Conservation (phyloP, 2,329 filamentous ascomycete species). For the Ascochyta pisi region DNA sequence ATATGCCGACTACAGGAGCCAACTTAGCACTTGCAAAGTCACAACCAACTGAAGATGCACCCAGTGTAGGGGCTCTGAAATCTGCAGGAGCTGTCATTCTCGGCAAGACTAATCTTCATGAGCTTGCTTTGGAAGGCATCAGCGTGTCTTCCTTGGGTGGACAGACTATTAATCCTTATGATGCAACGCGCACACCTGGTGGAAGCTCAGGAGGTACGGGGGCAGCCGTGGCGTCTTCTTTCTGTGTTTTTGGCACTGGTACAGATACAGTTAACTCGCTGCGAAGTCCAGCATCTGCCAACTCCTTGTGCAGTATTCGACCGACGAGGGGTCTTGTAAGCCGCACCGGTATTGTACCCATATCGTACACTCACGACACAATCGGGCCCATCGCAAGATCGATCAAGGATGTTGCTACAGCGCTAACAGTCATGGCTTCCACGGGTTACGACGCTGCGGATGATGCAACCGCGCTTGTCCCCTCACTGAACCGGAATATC, state of each 20-base stretch:
- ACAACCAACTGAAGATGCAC: constrained; percentile 57
- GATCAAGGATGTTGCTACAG: constrained; percentile 59
- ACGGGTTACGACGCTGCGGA: constrained; percentile 60
- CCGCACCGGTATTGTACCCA: constrained; percentile 60
- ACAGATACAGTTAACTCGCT: constrained; percentile 70
- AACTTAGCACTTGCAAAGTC: constrained; percentile 58
- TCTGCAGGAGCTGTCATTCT: constrained; percentile 62
- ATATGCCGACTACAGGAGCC: constrained; percentile 65
- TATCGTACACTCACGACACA: constrained; percentile 64
- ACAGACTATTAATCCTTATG: constrained; percentile 72
- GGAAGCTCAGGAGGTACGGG: constrained; percentile 70
- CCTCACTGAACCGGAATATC: constrained; percentile 47
- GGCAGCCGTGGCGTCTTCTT: constrained; percentile 64
- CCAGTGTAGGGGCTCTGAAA: constrained; percentile 58
- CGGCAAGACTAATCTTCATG: constrained; percentile 66
- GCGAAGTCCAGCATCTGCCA: constrained; percentile 65
- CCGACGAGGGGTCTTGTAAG: constrained; percentile 63
- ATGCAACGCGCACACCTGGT: constrained; percentile 68
- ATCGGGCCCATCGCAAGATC: constrained; percentile 62
- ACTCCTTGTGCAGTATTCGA: constrained; percentile 65
- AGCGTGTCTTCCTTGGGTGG: constrained; percentile 68
- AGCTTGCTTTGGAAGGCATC: constrained; percentile 69
- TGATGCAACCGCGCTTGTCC: constrained; percentile 60
- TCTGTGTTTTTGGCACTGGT: constrained; percentile 65
- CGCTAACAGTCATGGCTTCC: constrained; percentile 61